Percentiles rank a stretch among this genome's conserved stretches.
Evolutionary conservation across 495 filamentous ascomycete species (phyloP).

Genomic region (Aspergillus conjunctus): DNA sequence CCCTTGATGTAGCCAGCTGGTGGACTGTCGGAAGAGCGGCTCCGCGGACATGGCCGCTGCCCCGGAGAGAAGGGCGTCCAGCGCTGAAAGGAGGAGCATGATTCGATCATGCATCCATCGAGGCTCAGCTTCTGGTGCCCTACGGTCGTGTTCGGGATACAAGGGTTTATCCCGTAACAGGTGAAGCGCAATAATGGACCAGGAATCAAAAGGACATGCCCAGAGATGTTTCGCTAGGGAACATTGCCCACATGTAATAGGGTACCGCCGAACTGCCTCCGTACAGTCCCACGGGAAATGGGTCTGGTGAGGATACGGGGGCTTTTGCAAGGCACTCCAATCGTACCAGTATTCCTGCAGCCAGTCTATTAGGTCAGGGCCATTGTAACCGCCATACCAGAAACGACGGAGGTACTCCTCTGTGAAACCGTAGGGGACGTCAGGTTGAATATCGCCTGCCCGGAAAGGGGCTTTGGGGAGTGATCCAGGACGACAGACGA

Average conservation of each 20-base stretch:
- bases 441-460: conserved; percentile 27
- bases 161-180: conserved; percentile 28
- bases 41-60: conserved; percentile 35
- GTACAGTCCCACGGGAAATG: conserved; percentile 50
- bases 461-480: conserved; percentile 16
- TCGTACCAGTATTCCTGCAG: conserved; percentile 45
- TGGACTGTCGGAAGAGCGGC: conserved; percentile 20
- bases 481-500: conserved; percentile 31
- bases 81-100: conserved; percentile 31
- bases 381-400: conserved; percentile 30
- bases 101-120: conserved; percentile 40
- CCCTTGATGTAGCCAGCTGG: conserved; percentile 9
- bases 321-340: conserved; percentile 40
- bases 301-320: conserved; percentile 35
- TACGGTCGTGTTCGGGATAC: conserved; percentile 23
- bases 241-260: conserved; percentile 35
- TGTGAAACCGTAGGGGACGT: conserved; percentile 38
- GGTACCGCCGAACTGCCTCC: conserved; percentile 37
- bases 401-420: conserved; percentile 45
- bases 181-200: conserved; percentile 36
- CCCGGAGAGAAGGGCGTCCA: conserved; percentile 24
- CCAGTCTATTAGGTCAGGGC: conserved; percentile 41
- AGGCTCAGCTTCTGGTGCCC: neutral
- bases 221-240: conserved; percentile 42
- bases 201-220: conserved; percentile 48